Conservation (phyloP, 768 basidiomycete species). For the Butyriboletus loyo region DNA sequence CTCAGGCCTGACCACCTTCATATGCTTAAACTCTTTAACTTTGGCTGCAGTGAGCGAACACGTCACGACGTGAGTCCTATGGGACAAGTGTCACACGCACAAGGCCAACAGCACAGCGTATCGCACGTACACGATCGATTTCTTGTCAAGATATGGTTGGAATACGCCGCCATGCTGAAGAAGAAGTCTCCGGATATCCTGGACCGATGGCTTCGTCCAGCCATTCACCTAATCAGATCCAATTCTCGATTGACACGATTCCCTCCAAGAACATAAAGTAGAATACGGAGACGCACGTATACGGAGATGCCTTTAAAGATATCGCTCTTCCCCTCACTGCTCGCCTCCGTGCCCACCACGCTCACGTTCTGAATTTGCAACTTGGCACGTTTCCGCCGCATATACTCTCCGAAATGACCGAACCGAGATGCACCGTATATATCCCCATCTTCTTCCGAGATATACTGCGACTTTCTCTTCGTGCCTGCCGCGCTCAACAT, state of each 20-base stretch:
- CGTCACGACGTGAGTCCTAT: slow-evolving; percentile 88
- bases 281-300: slow-evolving; percentile 57
- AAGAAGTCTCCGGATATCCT: slow-evolving; percentile 78
- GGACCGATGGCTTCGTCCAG: slow-evolving; percentile 81
- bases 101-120: neutral
- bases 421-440: slow-evolving; percentile 79
- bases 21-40: slow-evolving; percentile 79
- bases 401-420: slow-evolving; percentile 84
- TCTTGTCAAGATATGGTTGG: slow-evolving; percentile 80
- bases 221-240: slow-evolving; percentile 81
- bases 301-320: slow-evolving; percentile 77
- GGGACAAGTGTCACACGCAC: neutral
- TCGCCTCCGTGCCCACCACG: slow-evolving; percentile 31
- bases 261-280: neutral
- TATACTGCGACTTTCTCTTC: slow-evolving; percentile 17
- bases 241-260: neutral
- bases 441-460: slow-evolving; percentile 36
- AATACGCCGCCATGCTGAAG: slow-evolving; percentile 80
- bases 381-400: slow-evolving; percentile 88
- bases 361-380: slow-evolving; percentile 74
- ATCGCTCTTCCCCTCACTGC: slow-evolving; percentile 31
- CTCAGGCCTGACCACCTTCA: slow-evolving; percentile 86
- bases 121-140: slow-evolving; percentile 60
- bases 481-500: slow-evolving; percentile 3
- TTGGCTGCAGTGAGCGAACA: slow-evolving; percentile 89